These are phyloP conservation scores for Blastobotrys americana DNA, from an alignment of 805 yeast genomes.

Conservation along the genomic window DNA sequence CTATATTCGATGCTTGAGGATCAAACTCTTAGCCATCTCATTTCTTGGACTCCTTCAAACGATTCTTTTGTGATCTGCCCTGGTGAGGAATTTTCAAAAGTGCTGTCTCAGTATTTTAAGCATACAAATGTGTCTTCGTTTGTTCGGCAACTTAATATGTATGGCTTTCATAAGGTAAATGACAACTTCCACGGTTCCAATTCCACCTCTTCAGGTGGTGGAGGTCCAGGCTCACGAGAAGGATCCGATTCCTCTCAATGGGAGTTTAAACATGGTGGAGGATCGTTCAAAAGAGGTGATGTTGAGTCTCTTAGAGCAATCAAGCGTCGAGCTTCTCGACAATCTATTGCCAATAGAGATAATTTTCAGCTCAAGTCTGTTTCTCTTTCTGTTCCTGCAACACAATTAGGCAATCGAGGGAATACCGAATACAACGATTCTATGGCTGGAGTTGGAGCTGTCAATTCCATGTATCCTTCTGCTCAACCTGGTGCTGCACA, in stretches of 20 bases:
- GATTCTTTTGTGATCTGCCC: constrained; percentile 77
- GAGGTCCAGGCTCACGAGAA: background rate
- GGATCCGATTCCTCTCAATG: constrained; percentile 36
- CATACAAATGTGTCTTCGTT: constrained; percentile 92
- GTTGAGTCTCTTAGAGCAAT: constrained; percentile 63
- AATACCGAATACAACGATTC: background rate
- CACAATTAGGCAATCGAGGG: constrained; percentile 5
- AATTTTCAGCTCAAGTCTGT: constrained; percentile 21
- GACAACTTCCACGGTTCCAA: constrained; percentile 27
- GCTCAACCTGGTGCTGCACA: constrained; percentile 10
- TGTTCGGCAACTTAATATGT: constrained; percentile 93
- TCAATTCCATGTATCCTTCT: constrained; percentile 7
- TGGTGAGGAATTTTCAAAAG: constrained; percentile 78
- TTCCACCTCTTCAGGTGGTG: background rate
- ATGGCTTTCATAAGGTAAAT: constrained; percentile 77
- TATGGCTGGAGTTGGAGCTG: constrained; percentile 5
- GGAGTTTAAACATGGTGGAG: constrained; percentile 87
- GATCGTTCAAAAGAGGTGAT: constrained; percentile 75
- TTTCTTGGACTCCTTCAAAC: constrained; percentile 73
- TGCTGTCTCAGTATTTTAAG: constrained; percentile 66
- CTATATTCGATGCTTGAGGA: constrained; percentile 89
- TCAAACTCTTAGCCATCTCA: constrained; percentile 57
- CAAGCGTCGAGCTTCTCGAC: constrained; percentile 63
- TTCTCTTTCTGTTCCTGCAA: constrained; percentile 22
- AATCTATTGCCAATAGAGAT: constrained; percentile 24